phyloP scores from a whole-genome alignment of 805 yeast species.

The Candida maltosa region DNA sequence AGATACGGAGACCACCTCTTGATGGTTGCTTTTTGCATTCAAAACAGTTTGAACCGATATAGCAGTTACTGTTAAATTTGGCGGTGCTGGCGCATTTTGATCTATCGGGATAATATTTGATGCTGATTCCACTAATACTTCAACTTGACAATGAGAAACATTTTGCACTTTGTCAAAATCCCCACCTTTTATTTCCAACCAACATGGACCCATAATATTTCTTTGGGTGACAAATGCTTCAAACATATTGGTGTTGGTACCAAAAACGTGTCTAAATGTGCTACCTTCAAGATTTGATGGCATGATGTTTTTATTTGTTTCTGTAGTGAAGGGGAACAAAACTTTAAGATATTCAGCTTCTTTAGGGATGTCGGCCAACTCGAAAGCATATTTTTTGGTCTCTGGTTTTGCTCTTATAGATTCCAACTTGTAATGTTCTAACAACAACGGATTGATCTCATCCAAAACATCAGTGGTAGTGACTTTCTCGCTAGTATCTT shows the following conservation, averaged over 20 bases:
- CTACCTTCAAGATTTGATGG: constrained; percentile 71
- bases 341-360: constrained; percentile 80
- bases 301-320: constrained; percentile 45
- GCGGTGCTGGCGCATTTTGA: constrained; percentile 53
- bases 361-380: constrained; percentile 71
- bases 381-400: constrained; percentile 83
- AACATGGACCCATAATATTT: constrained; percentile 95
- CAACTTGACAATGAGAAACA: constrained; percentile 80
- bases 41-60: constrained; percentile 77
- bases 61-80: constrained; percentile 63
- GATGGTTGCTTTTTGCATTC: constrained; percentile 71
- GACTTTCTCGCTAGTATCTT: constrained; percentile 19
- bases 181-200: constrained; percentile 74
- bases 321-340: constrained; percentile 68
- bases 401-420: constrained; percentile 69
- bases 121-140: constrained; percentile 57
- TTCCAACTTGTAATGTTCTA: constrained; percentile 60
- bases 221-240: constrained; percentile 83
- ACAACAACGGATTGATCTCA: constrained; percentile 66
- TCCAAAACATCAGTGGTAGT: constrained; percentile 64
- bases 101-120: constrained; percentile 32
- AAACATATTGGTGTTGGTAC: constrained; percentile 68
- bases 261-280: constrained; percentile 77
- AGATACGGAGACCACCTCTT: constrained; percentile 84
- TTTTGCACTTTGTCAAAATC: constrained; percentile 57